Base-by-base conservation (phyloP, 2,329 filamentous ascomycete genomes). In the Colletotrichum graminicola region DNA sequence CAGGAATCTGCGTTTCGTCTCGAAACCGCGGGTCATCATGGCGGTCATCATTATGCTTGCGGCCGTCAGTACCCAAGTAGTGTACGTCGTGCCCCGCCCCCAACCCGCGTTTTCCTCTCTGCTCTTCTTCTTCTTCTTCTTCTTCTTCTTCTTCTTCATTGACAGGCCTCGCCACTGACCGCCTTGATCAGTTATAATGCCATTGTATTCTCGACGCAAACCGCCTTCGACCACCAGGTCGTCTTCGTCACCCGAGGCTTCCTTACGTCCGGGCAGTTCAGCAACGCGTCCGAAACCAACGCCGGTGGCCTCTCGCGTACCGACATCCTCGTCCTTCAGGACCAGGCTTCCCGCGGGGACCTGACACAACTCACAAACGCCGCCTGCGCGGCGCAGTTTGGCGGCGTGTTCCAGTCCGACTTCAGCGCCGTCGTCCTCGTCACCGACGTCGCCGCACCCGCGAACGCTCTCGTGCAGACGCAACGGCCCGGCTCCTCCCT, bases 1-100 rank as follows among this genome's bases (percentile, higher is more conserved):
- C 36, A 82, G 86, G 60, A 89, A 89, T 73, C 76, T 88, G 3
- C 66, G 73, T 16, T 77, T 82, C 63, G 83, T 88, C 64, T 82
- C 83, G 21, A 77, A 76, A n/a, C 77, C 79, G 18, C 79, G 85
- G 67, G 79, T 80, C 29, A 54, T 80, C 18, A 66, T 87, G 65
- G 82, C 82, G 47, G 75, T 77, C 45, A 72, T 82, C 49, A 75
- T 86, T 43, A 76, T 88, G 56, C 61, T 83, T 34, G 76, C 81
- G 67, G 85, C 85, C 59, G 77, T 87, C 29, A 74, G 78, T 39
- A 82, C 82, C 21, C 85, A 87, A 79, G 80, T 88, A 82, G 84
- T 88, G 85, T 88, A 75, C 77, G 84, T 74, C 32, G 12, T 16
- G 29, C 26, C 2, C 32, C 12, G 32, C 26, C 21, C 21, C 16